Base-by-base conservation (phyloP, 1,284 basidiomycete genomes). In the Irpex lacteus region DNA sequence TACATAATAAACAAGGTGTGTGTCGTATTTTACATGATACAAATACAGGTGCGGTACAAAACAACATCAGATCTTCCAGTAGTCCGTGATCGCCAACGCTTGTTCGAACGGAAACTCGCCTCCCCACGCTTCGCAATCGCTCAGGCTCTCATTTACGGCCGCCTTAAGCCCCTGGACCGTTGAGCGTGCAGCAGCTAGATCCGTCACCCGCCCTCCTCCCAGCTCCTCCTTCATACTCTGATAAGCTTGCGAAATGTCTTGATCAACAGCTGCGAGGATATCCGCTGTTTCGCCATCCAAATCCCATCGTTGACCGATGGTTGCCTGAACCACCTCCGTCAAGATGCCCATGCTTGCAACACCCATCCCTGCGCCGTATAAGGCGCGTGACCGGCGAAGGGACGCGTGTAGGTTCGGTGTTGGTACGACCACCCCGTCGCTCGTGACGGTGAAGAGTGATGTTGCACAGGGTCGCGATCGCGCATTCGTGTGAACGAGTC, bases 181-280 rank as follows among this genome's bases (percentile, higher is more conserved):
- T 63, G 80, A 80, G 62, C 80, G 81, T 61, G 85, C 86, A 52
- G 70, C 69, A 21, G 70, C 65, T 40, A 81, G 70, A 68, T 88
- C 85, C 18, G 72, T 73, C 21, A 85, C 79, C 13, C 83, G 81
- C 32, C 82, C 85, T 19, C 80, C 78, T 54, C 85, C 55, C 13
- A 88, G 74, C 73, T 92, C 89, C 74, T 92, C 90, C 73, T 86
- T 89, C 63, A 85, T 83, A 69, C 89, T 91, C 83, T 91, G 91
- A 62, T 93, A 86, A 2, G 90, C 91, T 74, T 93, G 91, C 62
- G 84, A 84, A 64, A 93, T 84, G 71, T 92, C 91, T 32, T 82
- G 80, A 75, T 92, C 91, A 65, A 92, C 80, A 61, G 82, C 77
- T 54, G 87, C 83, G 61, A 93, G 79, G 26, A 80, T 75, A 59